phyloP scores from a whole-genome alignment of 2,329 filamentous ascomycete species.

The Volutella citrinella region DNA sequence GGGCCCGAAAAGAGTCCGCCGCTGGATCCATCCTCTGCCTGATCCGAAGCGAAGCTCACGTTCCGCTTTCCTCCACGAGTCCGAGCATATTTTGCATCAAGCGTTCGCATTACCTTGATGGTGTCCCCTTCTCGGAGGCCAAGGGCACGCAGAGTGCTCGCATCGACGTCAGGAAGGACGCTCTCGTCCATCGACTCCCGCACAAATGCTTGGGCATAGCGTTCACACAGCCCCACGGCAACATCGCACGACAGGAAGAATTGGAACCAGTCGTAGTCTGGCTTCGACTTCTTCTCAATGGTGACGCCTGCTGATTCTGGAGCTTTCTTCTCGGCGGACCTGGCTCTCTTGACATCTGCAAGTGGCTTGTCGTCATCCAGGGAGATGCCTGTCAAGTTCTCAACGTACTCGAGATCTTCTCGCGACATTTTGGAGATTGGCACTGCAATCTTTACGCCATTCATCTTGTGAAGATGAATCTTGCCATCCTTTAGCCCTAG shows the following conservation, averaged over 20 bases:
- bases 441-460: constrained; percentile 97
- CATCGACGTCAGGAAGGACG: constrained; percentile 84
- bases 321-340: constrained; percentile 26
- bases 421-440: constrained; percentile 94
- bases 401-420: constrained; percentile 93
- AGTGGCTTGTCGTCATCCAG: constrained; percentile 93
- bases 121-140: constrained; percentile 97
- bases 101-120: constrained; percentile 84
- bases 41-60: constrained; percentile 19
- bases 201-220: constrained; percentile 85
- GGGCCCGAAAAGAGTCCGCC: constrained; percentile 86
- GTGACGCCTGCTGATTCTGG: constrained; percentile 53
- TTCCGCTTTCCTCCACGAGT: constrained; percentile 39
- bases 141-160: constrained; percentile 76
- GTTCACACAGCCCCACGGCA: constrained; percentile 86
- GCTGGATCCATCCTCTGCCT: constrained; percentile 57
- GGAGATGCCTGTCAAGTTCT: constrained; percentile 80
- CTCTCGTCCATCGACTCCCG: constrained; percentile 96
- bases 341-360: constrained; percentile 71
- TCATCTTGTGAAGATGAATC: constrained; percentile 96
- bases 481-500: constrained; percentile 92
- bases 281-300: constrained; percentile 58
- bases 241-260: constrained; percentile 95
- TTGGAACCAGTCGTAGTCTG: constrained; percentile 97
- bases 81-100: constrained; percentile 79